Conservation (phyloP, 2,329 filamentous ascomycete species). For the Sporothrix inflata region DNA sequence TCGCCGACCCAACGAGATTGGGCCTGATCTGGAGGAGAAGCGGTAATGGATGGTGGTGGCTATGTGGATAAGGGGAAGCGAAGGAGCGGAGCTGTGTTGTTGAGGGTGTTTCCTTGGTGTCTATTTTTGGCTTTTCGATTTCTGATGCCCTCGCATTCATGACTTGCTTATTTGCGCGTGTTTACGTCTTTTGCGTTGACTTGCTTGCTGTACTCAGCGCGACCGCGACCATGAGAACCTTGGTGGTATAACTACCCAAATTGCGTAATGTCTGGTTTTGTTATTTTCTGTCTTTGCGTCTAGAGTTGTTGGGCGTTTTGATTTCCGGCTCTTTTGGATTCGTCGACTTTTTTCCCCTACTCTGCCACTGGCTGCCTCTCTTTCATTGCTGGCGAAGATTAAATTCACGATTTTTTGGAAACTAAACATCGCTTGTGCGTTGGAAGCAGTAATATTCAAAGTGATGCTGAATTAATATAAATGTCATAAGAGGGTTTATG, state of each 20-base stretch:
- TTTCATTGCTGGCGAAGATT: background rate
- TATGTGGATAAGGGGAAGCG: background rate
- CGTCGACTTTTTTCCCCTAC: background rate
- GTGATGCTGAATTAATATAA: background rate
- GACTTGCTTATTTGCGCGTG: background rate
- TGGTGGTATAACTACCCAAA: constrained; percentile 11
- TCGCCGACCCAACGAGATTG: constrained; percentile 55
- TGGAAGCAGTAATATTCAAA: background rate
- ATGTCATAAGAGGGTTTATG: background rate
- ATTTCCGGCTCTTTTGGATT: background rate
- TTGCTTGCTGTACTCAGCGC: background rate
- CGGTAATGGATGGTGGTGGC: constrained; percentile 35
- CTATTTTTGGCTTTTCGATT: background rate
- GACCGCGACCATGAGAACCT: background rate
- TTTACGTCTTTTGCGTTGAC: background rate
- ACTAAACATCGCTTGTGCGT: no score
- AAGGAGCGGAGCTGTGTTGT: background rate
- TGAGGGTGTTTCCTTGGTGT: background rate
- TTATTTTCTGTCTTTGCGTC: background rate
- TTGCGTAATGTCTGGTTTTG: constrained; percentile 14
- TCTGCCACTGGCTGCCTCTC: background rate
- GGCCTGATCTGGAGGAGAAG: constrained; percentile 57
- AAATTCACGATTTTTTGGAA: background rate
- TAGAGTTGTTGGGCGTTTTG: background rate
- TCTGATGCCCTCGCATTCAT: constrained; percentile 18